Evolutionary conservation across 2,329 filamentous ascomycete species (phyloP), one percentile per base, ranked within the genome.

Genomic region (Fusarium algeriense): DNA sequence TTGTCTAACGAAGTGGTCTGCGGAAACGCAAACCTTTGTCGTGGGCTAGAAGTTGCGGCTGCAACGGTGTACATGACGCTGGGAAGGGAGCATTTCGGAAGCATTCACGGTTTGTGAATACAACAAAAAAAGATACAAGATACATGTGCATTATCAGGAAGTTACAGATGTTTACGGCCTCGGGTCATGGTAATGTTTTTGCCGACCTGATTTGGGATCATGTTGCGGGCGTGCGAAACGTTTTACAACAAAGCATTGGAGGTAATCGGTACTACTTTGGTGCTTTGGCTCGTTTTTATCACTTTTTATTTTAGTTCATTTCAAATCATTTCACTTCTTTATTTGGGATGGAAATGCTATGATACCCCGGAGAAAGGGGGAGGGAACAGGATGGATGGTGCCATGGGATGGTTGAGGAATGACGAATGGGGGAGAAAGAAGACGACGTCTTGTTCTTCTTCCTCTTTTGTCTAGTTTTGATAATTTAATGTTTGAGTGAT

Each of bases 61-160:
- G 69, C 70, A 65, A 78, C 70, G 70, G 74, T 78, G 74, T 78
- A 76, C 56, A 77, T 69, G 55, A 71, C 55, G 64, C 49, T 67
- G 60, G 64, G 59, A 60, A 67, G 60, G 67, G 69, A 65, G 59
- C 67, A 76, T 70, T 67, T 76, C 61, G 61, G 54, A 43, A 54
- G n/a, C 28, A 55, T 62, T 44, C 52, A 64, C 57, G 50, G 28
- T 58, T 57, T 61, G 59, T 46, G 49, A 70, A 71, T 34, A 48
- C 53, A 43, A 48, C 38, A 48, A 56, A 60, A 64, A 48, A 58
- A 49, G 64, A 62, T 20, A n/a, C 11, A n/a, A 62, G 13, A 67
- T 37, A 48, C 41, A 69, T 69, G 60, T 74, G 67, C 73, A 73
- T 73, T 75, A 74, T 59, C 68, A 67, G 73, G 56, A 67, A 59